Base-by-base conservation (phyloP, 1,284 basidiomycete genomes). In the Dichomitus squalens region DNA sequence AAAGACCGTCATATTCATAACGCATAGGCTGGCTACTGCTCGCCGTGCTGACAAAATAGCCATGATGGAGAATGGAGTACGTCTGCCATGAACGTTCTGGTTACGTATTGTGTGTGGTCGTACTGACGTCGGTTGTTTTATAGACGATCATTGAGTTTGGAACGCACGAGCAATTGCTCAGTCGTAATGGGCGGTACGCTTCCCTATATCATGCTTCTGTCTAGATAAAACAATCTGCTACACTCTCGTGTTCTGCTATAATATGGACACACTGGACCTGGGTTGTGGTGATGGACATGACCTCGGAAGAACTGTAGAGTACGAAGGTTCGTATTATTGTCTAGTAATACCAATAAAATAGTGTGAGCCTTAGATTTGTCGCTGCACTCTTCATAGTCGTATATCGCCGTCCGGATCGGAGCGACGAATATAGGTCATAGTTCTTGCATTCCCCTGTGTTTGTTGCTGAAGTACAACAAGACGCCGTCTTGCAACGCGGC, bases 1-100 rank as follows among this genome's bases (percentile, higher is more conserved):
- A 18, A 90, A 89, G 71, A 91, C 90, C 1, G 86, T 91, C 56
- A 83, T 94, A 35, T 93, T 90, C 73, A 90, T 94, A 68, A 92
- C 91, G 4, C 92, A 94, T 74, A 82, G 90, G 60, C 82, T 94
- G 59, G 86, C 87, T 23, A 90, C 88, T 41, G 90, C 90, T 18
- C 83, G 88, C 12, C 82, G 86, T 47, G 90, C 90, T 59, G 88
- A 91, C 74, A 90, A 88, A 73, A 86, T 93, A 63, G 92, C 90
- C 40, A 91, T 93, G 81, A 90, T 94, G 83, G 88, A 92, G 64
- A 80, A 84, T 65, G 92, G 92, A 69, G 90, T 91, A 73, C 70
- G 83, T 72, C 14, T 5, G 21, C 35, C 33, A 50, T 35, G 6
- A 27, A 20, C 50, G 20, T 59, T n/a, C 49, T 62, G 7, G 11